Percentiles rank a stretch among this genome's conserved stretches.
These are phyloP conservation scores for Flammula alnicola DNA, from an alignment of 1,284 basidiomycete genomes.

Conservation along the genomic window DNA sequence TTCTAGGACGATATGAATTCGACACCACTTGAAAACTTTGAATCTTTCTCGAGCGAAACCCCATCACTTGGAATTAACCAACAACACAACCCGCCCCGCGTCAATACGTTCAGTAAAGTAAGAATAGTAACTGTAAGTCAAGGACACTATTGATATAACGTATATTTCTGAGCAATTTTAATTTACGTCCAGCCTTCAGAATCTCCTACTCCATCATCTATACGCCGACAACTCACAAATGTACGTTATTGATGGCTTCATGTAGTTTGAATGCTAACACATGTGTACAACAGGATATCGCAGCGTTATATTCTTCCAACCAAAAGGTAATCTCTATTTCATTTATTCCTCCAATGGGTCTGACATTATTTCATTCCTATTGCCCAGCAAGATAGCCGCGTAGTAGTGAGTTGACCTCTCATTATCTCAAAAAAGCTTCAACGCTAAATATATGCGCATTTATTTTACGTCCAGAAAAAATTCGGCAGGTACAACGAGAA, in stretches of 20 bases:
- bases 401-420: neutral
- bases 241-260: slow-evolving; percentile 3
- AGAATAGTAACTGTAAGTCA: slow-evolving; percentile 13
- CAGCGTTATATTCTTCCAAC: slow-evolving; percentile 10
- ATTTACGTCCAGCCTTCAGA: slow-evolving; percentile 9
- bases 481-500: slow-evolving; percentile 1
- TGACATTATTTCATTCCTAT: neutral
- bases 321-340: slow-evolving; percentile 3
- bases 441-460: slow-evolving; percentile 13
- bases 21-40: too few relatives aligned
- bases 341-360: neutral
- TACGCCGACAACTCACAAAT: slow-evolving; percentile 5
- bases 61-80: too few relatives aligned
- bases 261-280: neutral
- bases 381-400: neutral
- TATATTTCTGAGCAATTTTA: neutral
- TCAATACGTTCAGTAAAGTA: too few relatives aligned
- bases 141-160: neutral
- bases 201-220: slow-evolving; percentile 6
- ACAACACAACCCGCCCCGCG: too few relatives aligned
- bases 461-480: neutral
- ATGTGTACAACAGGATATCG: slow-evolving; percentile 7
- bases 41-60: neutral
- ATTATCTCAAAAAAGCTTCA: neutral
- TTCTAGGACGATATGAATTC: too few relatives aligned